These are phyloP conservation scores for Rutstroemia sp. DNA, from an alignment of 2,329 filamentous ascomycete species.

Conservation along the genomic window DNA sequence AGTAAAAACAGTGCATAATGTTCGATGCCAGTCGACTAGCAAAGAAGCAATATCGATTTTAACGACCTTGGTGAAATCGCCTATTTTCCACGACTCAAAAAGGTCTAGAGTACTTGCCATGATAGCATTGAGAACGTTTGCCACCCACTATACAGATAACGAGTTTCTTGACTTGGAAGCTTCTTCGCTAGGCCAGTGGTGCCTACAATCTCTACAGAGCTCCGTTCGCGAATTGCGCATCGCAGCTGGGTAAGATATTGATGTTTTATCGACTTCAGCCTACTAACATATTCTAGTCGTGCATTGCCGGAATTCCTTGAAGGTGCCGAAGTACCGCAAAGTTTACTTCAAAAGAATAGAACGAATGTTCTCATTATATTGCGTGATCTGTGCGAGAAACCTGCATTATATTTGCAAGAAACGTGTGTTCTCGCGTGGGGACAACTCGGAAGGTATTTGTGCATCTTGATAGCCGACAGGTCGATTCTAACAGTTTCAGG, in stretches of 20 bases:
- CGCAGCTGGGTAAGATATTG: constrained; percentile 53
- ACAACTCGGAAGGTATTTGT: constrained; percentile 62
- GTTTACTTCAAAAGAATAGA: constrained; percentile 54
- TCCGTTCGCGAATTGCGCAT: constrained; percentile 80
- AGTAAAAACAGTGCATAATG: constrained; percentile 13
- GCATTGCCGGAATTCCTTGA: constrained; percentile 60
- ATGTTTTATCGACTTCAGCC: not conserved
- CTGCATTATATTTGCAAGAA: constrained; percentile 63
- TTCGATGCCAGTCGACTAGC: constrained; percentile 17
- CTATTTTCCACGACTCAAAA: constrained; percentile 45
- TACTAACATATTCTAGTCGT: constrained; percentile 37
- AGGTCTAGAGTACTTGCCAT: constrained; percentile 63
- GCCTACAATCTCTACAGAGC: constrained; percentile 72
- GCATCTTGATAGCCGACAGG: not conserved
- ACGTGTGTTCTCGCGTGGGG: constrained; percentile 81
- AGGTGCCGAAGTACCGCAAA: constrained; percentile 29
- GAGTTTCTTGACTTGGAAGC: constrained; percentile 58
- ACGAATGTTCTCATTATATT: constrained; percentile 64
- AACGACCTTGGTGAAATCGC: constrained; percentile 35
- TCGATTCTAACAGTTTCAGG: constrained; percentile 31
- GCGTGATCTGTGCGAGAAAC: constrained; percentile 62
- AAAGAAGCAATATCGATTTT: constrained; percentile 40
- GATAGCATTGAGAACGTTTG: constrained; percentile 60
- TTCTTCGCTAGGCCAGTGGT: constrained; percentile 70
- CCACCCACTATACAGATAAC: constrained; percentile 55